Evolutionary conservation across 306 rosid species (phyloP).

Genomic region (Cicer arietinum): DNA sequence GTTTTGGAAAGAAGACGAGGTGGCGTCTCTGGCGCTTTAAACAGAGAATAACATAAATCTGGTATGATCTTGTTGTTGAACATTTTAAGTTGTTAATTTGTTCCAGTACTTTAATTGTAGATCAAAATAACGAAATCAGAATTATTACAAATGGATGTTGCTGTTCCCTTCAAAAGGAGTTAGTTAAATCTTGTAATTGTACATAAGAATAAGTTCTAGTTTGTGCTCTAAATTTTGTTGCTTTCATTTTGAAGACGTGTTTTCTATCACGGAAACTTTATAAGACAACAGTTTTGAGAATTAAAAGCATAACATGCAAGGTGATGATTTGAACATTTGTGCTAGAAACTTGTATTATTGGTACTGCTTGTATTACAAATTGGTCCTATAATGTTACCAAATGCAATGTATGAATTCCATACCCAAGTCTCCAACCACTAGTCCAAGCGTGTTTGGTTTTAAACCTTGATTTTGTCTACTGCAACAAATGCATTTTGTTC

Average conservation of each 20-base stretch:
- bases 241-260: neutral
- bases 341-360: no score
- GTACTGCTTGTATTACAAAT: no score
- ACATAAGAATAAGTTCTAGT: slow-evolving; percentile 41
- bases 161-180: slow-evolving; percentile 31
- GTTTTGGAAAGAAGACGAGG: slow-evolving; percentile 72
- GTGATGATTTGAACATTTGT: no score
- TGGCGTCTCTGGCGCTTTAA: slow-evolving; percentile 62
- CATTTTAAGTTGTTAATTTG: slow-evolving; percentile 28
- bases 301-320: no score
- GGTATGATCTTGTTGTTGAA: slow-evolving; percentile 30
- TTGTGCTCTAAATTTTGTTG: slow-evolving; percentile 21
- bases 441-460: no score
- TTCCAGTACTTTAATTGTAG: slow-evolving; percentile 41
- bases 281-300: slow-evolving; percentile 19
- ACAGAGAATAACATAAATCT: slow-evolving; percentile 23
- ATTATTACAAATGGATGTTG: slow-evolving; percentile 27
- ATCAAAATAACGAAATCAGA: slow-evolving; percentile 41
- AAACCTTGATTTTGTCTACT: no score
- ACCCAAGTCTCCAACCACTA: no score
- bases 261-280: neutral
- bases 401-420: no score
- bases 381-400: no score
- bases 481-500: no score
- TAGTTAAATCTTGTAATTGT: slow-evolving; percentile 44